Evolutionary conservation across 768 basidiomycete species (phyloP), one percentile per base, ranked within the genome.

Genomic region (Xerocomus potaroensis): DNA sequence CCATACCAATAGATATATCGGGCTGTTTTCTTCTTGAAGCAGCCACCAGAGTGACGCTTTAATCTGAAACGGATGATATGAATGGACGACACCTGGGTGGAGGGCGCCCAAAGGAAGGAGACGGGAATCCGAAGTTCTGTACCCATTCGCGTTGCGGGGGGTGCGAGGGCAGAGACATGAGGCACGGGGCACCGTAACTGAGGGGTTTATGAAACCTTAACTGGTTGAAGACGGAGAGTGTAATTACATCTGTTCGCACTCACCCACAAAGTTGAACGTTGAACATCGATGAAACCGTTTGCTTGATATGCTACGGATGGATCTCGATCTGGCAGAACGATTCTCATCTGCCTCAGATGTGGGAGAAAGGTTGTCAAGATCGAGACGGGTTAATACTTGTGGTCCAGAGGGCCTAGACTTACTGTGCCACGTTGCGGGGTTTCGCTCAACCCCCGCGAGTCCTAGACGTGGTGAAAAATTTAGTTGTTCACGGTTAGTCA

Each of bases 191-290:
- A 12, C 30, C 1, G 30, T 27, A 23, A 14, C 50, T 21, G 43
- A 26, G 41, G 31, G 19, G n/a, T n/a, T 47, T 48, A 60, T 64
- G 62, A 64, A 64, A 58, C 51, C 16, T 54, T 52, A 56, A 31
- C 46, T 37, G 37, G 38, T 34, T 15, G 26, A 34, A 33, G 47
- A 51, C 22, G 48, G 39, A 36, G 37, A 32, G 40, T 24, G 16
- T 21, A 26, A 53, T 44, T 36, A 22, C 36, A 58, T 50, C 50
- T 41, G 45, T 50, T 51, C 56, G 54, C 38, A 56, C 62, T 55
- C 59, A 44, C 45, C 41, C 56, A 31, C 49, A 44, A 43, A 30
- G 44, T 23, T 37, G 23, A 14, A 51, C 24, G 32, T 27, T 37
- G 31, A 26, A 46, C 48, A 29, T 24, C 40, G 43, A 41, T 46